Percentiles rank a stretch among this genome's conserved stretches.
phyloP scores from a whole-genome alignment of 805 yeast genomes.

The Metschnikowia reukaufii region DNA sequence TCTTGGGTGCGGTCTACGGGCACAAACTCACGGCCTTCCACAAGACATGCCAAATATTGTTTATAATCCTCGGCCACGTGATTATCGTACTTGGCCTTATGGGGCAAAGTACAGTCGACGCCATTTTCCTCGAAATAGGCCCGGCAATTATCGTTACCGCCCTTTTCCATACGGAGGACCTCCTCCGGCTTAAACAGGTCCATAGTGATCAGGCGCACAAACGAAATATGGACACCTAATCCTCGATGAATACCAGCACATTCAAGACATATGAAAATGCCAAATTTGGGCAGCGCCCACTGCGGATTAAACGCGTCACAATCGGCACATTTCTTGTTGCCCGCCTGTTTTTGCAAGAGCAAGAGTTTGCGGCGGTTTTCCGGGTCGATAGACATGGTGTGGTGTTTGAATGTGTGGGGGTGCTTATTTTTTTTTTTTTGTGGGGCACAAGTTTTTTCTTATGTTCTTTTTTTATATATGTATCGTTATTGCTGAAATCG shows the following conservation, averaged over 20 bases:
- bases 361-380: slow-evolving; percentile 79
- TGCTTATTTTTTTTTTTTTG: background rate
- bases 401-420: background rate
- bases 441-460: background rate
- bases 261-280: slow-evolving; percentile 93
- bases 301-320: slow-evolving; percentile 96
- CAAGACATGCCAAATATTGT: slow-evolving; percentile 68
- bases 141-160: slow-evolving; percentile 81
- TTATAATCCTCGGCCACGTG: slow-evolving; percentile 94
- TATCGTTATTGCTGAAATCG: too few relatives aligned
- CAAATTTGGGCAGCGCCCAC: slow-evolving; percentile 99
- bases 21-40: slow-evolving; percentile 70
- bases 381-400: slow-evolving; percentile 78
- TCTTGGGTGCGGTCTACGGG: slow-evolving; percentile 61
- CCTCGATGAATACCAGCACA: slow-evolving; percentile 98
- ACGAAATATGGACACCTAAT: slow-evolving; percentile 93
- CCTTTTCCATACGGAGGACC: slow-evolving; percentile 83
- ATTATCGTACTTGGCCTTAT: slow-evolving; percentile 78
- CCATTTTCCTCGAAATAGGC: slow-evolving; percentile 73
- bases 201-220: slow-evolving; percentile 96
- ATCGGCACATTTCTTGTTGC: slow-evolving; percentile 87
- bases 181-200: slow-evolving; percentile 97
- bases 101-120: slow-evolving; percentile 59
- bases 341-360: slow-evolving; percentile 77
- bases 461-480: too few relatives aligned